Percentiles rank a stretch among this genome's conserved stretches.
Evolutionary conservation across 257 asterid genomes (phyloP).

Genomic region (Primulina huaijiensis): DNA sequence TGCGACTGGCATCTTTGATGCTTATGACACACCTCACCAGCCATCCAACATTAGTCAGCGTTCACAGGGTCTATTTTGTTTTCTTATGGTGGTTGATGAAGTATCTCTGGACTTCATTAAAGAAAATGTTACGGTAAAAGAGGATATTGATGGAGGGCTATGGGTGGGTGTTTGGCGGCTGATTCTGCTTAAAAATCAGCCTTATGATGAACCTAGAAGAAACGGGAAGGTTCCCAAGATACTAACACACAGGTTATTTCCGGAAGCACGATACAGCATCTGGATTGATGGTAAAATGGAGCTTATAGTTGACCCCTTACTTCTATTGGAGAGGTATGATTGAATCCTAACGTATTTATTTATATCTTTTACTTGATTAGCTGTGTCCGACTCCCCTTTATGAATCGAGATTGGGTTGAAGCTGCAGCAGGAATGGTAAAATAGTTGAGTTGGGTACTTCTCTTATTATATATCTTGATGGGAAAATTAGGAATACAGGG

Average conservation of each 20-base stretch:
- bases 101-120: conserved; percentile 42
- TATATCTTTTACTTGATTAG: not conserved
- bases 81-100: conserved; percentile 58
- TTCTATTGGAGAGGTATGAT: conserved; percentile 56
- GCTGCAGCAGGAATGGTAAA: not conserved
- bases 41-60: conserved; percentile 43
- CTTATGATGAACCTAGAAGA: conserved; percentile 62
- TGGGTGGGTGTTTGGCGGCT: conserved; percentile 62
- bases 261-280: conserved; percentile 54
- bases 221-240: conserved; percentile 64
- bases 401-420: not conserved
- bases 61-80: conserved; percentile 47
- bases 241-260: conserved; percentile 51
- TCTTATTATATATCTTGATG: not conserved
- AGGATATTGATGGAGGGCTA: conserved; percentile 42
- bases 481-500: not conserved
- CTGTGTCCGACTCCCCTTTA: not conserved
- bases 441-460: not conserved
- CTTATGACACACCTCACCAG: conserved; percentile 50
- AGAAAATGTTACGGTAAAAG: conserved; percentile 38
- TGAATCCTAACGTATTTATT: conserved; percentile 1
- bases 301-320: conserved; percentile 55
- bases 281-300: conserved; percentile 71
- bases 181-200: conserved; percentile 45
- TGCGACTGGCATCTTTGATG: conserved; percentile 58